A percentile compares a stretch with the other conserved stretches of the same genome.
phyloP scores from a whole-genome alignment of 2,329 filamentous ascomycete genomes.

The Phaeoacremonium minimum region DNA sequence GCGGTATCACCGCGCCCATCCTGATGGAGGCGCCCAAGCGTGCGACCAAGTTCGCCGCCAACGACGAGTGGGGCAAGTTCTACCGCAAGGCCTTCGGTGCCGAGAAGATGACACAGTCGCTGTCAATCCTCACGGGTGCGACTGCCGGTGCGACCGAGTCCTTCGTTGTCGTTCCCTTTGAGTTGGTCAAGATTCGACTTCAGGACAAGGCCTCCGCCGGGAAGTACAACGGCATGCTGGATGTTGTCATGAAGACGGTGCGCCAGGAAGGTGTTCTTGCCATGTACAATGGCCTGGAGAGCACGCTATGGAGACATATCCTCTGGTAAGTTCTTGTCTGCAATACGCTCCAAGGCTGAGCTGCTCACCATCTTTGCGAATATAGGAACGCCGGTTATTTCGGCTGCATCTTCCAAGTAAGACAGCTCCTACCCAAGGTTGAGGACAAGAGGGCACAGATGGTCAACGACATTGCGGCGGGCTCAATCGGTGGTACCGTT shows the following conservation, averaged over 20 bases:
- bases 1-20: slow-evolving; percentile 91
- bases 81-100: slow-evolving; percentile 85
- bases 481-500: slow-evolving; percentile 78
- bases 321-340: slow-evolving; percentile 32
- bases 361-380: neutral
- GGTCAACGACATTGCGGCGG: slow-evolving; percentile 81
- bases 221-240: slow-evolving; percentile 79
- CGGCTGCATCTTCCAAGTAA: slow-evolving; percentile 96
- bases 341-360: no score
- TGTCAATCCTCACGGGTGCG: slow-evolving; percentile 90
- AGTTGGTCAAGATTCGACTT: slow-evolving; percentile 96
- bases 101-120: slow-evolving; percentile 82
- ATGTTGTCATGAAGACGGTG: slow-evolving; percentile 78
- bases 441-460: slow-evolving; percentile 78
- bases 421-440: slow-evolving; percentile 75
- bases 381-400: slow-evolving; percentile 94
- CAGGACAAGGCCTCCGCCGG: slow-evolving; percentile 92
- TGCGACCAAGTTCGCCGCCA: slow-evolving; percentile 97
- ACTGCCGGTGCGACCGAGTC: slow-evolving; percentile 93
- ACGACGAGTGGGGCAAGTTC: slow-evolving; percentile 95
- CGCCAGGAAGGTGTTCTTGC: slow-evolving; percentile 78
- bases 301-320: slow-evolving; percentile 92
- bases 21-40: slow-evolving; percentile 87
- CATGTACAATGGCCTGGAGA: slow-evolving; percentile 95
- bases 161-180: slow-evolving; percentile 96